These are phyloP conservation scores for Solioccasus polychromus DNA, from an alignment of 768 basidiomycete species.

Conservation along the genomic window DNA sequence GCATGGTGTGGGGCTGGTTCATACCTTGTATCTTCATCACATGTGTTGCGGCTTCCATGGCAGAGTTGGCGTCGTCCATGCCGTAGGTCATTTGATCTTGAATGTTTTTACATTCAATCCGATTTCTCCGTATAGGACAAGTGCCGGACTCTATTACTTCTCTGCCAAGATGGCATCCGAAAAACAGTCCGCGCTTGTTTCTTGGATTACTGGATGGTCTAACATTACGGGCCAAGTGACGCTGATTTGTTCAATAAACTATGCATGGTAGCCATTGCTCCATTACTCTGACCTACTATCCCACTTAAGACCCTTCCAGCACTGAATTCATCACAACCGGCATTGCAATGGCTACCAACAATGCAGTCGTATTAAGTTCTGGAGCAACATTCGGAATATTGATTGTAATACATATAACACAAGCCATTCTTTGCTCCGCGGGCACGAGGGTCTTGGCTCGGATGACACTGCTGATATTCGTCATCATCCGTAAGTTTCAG, in stretches of 20 bases:
- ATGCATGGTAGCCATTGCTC: slow-evolving; percentile 13
- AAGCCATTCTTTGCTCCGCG: slow-evolving; percentile 22
- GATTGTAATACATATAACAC: slow-evolving; percentile 12
- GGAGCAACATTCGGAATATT: slow-evolving; percentile 24
- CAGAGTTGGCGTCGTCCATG: slow-evolving; percentile 9
- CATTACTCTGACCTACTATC: not conserved
- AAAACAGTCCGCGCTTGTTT: slow-evolving; percentile 24
- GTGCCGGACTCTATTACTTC: slow-evolving; percentile 28
- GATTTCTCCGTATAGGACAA: slow-evolving; percentile 12
- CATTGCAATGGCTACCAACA: slow-evolving; percentile 24
- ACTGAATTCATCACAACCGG: slow-evolving; percentile 18
- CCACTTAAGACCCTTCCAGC: slow-evolving; percentile 4
- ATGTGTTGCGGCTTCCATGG: slow-evolving; percentile 10
- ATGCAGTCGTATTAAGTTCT: slow-evolving; percentile 14
- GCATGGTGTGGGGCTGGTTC: slow-evolving; percentile 19
- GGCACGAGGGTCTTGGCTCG: slow-evolving; percentile 23
- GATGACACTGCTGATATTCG: slow-evolving; percentile 14
- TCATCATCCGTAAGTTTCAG: slow-evolving; percentile 15
- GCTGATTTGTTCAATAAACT: slow-evolving; percentile 24
- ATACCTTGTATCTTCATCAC: slow-evolving; percentile 14
- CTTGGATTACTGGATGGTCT: slow-evolving; percentile 31
- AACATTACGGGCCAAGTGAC: slow-evolving; percentile 27
- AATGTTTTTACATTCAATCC: not conserved
- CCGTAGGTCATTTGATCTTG: not conserved
- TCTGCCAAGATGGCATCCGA: slow-evolving; percentile 27